A percentile compares a stretch with the other conserved stretches of the same genome.
Evolutionary conservation across 179 eudicot species (phyloP).

Genomic region (Spergularia azorica): DNA sequence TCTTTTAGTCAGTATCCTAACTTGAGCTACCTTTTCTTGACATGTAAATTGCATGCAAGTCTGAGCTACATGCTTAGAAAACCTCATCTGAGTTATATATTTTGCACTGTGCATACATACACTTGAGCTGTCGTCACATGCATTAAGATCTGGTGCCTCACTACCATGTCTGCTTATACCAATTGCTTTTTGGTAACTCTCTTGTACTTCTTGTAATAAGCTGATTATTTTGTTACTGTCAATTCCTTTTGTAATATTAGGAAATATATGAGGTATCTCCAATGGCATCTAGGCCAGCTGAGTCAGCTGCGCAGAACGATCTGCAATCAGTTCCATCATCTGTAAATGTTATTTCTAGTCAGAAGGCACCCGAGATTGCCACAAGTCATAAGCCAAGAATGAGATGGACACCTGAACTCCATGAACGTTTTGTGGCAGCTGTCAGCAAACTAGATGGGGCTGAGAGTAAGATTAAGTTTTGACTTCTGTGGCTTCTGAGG

Average conservation of each 20-base stretch:
- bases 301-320: slow-evolving; percentile 13
- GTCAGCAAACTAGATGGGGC: slow-evolving; percentile 51
- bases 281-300: slow-evolving; percentile 23
- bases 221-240: background rate
- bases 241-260: slow-evolving; percentile 15
- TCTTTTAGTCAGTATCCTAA: too few relatives aligned
- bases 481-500: background rate
- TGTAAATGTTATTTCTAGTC: slow-evolving; percentile 15
- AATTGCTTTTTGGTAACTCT: too few relatives aligned
- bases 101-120: too few relatives aligned
- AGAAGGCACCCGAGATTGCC: slow-evolving; percentile 21
- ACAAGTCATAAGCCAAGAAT: slow-evolving; percentile 45
- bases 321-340: slow-evolving; percentile 24
- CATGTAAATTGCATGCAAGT: too few relatives aligned
- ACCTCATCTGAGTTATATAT: too few relatives aligned
- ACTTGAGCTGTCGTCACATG: too few relatives aligned
- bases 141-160: too few relatives aligned
- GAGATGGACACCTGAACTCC: slow-evolving; percentile 67
- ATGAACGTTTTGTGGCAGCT: slow-evolving; percentile 51
- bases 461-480: slow-evolving; percentile 39
- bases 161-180: too few relatives aligned
- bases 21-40: too few relatives aligned
- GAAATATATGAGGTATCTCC: slow-evolving; percentile 45
- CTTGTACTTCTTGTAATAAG: too few relatives aligned
- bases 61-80: too few relatives aligned